A percentile compares a stretch with the other conserved stretches of the same genome.
Conservation (phyloP, 2,329 filamentous ascomycete species). For the Rosellinia necatrix region DNA sequence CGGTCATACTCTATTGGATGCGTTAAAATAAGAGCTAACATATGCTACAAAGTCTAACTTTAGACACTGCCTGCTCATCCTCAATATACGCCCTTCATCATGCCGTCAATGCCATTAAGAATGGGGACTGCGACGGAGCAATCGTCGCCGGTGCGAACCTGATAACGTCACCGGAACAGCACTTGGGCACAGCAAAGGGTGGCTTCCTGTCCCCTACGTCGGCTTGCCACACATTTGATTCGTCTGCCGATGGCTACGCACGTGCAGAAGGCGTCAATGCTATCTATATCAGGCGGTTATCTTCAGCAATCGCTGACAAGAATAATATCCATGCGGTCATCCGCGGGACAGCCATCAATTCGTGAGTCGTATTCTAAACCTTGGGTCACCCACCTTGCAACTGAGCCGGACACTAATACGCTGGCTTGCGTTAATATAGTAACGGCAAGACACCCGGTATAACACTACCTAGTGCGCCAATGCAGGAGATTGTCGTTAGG, state of each 20-base stretch:
- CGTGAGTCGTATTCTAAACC: no score
- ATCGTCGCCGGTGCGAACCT: conserved; percentile 36
- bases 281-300: background rate
- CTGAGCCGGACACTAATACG: background rate
- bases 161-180: conserved; percentile 30
- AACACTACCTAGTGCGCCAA: conserved; percentile 46
- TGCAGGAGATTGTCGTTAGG: conserved; percentile 43
- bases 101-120: conserved; percentile 25
- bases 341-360: conserved; percentile 25
- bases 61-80: conserved; percentile 44
- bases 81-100: conserved; percentile 33
- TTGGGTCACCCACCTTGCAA: background rate
- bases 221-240: background rate
- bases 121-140: conserved; percentile 31
- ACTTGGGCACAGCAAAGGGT: conserved; percentile 27
- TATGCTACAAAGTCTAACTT: conserved; percentile 29
- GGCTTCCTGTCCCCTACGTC: conserved; percentile 43
- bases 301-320: conserved; percentile 41
- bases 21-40: conserved; percentile 5
- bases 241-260: background rate
- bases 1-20: background rate
- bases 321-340: conserved; percentile 24
- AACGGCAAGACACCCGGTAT: conserved; percentile 53
- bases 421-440: conserved; percentile 12
- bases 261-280: background rate